phyloP scores from a whole-genome alignment of 2,329 filamentous ascomycete species.

The Fusarium hostae region DNA sequence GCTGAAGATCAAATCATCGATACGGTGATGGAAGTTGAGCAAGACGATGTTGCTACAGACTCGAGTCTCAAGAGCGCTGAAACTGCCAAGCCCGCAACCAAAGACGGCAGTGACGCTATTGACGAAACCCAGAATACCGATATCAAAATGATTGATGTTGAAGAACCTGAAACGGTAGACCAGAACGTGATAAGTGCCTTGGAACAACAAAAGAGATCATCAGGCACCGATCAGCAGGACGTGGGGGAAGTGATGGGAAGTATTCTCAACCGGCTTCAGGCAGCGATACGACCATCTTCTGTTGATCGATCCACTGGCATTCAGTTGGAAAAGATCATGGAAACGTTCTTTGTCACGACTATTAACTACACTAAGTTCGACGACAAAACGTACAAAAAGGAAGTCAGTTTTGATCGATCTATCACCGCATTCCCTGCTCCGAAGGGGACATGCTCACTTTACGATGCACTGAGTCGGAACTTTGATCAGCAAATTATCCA shows the following conservation, averaged over 20 bases:
- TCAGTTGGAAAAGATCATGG: slow-evolving; percentile 82
- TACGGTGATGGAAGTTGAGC: slow-evolving; percentile 33
- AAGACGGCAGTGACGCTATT: background rate
- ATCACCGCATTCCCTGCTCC: slow-evolving; percentile 69
- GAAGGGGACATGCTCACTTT: slow-evolving; percentile 71
- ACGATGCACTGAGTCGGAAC: slow-evolving; percentile 84
- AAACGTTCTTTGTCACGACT: slow-evolving; percentile 73
- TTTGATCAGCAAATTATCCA: slow-evolving; percentile 84
- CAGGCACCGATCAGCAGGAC: slow-evolving; percentile 82
- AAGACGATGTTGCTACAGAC: slow-evolving; percentile 17
- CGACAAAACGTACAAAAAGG: slow-evolving; percentile 53
- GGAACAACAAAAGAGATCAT: slow-evolving; percentile 58
- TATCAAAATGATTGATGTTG: slow-evolving; percentile 47
- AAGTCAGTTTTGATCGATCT: slow-evolving; percentile 68
- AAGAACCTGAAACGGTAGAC: slow-evolving; percentile 54
- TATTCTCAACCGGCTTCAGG: slow-evolving; percentile 87
- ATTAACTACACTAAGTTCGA: slow-evolving; percentile 67
- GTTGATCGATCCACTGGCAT: slow-evolving; percentile 72
- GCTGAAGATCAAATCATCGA: slow-evolving; percentile 40
- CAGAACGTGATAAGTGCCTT: slow-evolving; percentile 58
- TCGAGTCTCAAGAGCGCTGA: background rate
- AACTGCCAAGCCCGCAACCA: background rate
- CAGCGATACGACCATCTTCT: slow-evolving; percentile 78
- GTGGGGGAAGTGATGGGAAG: slow-evolving; percentile 96
- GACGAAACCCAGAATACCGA: slow-evolving; percentile 13